phyloP scores from a whole-genome alignment of 2,329 filamentous ascomycete genomes.

The Pyricularia pennisetigena region DNA sequence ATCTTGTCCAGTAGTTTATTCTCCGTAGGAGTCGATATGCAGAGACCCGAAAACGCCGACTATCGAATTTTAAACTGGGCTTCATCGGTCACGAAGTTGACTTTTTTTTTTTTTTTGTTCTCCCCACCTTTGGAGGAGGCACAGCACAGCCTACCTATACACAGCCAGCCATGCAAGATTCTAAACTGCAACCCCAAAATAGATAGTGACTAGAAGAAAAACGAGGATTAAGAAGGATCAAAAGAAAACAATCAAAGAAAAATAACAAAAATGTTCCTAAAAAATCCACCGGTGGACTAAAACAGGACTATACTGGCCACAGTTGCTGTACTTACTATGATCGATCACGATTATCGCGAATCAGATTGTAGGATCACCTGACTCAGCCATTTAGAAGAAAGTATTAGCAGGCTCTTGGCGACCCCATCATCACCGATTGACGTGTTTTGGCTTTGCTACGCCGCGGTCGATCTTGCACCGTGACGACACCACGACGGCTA shows the following conservation, averaged over 20 bases:
- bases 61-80: not conserved
- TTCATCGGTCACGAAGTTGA: not conserved
- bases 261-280: not conserved
- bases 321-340: not conserved
- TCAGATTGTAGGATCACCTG: not conserved
- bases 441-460: not conserved
- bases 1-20: not conserved
- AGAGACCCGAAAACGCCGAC: not conserved
- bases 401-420: not conserved
- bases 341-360: not conserved
- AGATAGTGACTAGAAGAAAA: not conserved
- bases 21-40: not conserved
- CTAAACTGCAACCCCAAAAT: not conserved
- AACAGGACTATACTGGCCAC: not conserved
- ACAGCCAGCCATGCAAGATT: not conserved
- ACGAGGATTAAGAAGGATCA: not conserved
- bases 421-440: not conserved
- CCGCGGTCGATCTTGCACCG: not conserved
- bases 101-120: too few relatives aligned
- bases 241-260: not conserved
- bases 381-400: not conserved
- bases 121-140: not conserved
- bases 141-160: not conserved
- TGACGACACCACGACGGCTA: not conserved
- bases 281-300: not conserved